These are phyloP conservation scores for Leccinum variabile DNA, from an alignment of 1,284 basidiomycete genomes.

Conservation along the genomic window DNA sequence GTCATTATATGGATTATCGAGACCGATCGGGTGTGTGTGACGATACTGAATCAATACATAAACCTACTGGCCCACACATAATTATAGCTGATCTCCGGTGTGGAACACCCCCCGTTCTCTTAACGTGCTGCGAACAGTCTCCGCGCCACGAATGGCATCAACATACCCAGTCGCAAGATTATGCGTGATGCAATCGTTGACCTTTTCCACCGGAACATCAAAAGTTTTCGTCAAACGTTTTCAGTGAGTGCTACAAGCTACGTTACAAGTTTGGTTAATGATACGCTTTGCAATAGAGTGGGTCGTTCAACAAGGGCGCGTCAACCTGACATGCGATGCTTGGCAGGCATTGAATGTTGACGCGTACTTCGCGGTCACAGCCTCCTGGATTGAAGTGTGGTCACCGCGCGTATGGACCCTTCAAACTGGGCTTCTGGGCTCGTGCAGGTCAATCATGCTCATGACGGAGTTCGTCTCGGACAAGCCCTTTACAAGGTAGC, in stretches of 20 bases:
- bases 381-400: conserved; percentile 1
- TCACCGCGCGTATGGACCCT: background rate
- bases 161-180: background rate
- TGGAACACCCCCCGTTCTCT: background rate
- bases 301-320: background rate
- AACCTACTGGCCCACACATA: background rate
- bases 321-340: conserved; percentile 10
- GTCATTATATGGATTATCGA: too few species aligned
- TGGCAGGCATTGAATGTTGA: background rate
- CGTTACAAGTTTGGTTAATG: background rate
- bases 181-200: background rate
- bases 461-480: too few species aligned
- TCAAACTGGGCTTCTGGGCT: background rate
- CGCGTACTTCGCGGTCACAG: conserved; percentile 7
- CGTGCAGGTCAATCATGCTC: conserved; percentile 1
- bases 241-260: background rate
- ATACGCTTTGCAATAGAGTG: background rate
- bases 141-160: background rate
- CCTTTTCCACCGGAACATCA: background rate
- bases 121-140: background rate
- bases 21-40: background rate
- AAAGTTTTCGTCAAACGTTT: background rate
- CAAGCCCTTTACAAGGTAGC: too few species aligned
- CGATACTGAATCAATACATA: too few species aligned
- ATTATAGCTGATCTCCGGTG: too few species aligned